These are phyloP conservation scores for Blepharisma japonicum DNA, from an alignment of 73 alveolate species.

Conservation along the genomic window DNA sequence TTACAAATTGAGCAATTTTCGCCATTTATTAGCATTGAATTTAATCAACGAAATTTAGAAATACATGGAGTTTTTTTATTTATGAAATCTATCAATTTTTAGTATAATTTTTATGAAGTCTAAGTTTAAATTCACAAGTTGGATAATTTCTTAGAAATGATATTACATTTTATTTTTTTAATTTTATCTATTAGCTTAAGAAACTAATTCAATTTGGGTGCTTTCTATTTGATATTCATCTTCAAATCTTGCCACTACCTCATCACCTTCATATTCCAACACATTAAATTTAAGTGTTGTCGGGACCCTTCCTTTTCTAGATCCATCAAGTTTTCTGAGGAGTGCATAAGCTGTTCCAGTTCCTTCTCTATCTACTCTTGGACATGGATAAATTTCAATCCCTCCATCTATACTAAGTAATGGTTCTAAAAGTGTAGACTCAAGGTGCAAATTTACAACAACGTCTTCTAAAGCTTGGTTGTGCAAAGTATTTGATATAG, in stretches of 20 bases:
- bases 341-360: neutral
- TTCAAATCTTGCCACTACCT: conserved; percentile 3
- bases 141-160: too few relatives aligned
- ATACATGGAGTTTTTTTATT: too few relatives aligned
- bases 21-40: too few relatives aligned
- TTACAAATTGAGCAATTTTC: too few relatives aligned
- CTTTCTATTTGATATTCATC: conserved; percentile 31
- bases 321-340: neutral
- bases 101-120: too few relatives aligned
- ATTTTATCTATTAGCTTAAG: too few relatives aligned
- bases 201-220: conserved; percentile 16
- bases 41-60: too few relatives aligned
- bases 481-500: neutral
- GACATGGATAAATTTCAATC: neutral
- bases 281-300: conserved; percentile 27
- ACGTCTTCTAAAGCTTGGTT: neutral
- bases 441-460: neutral
- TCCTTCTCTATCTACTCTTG: neutral
- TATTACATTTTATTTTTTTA: too few relatives aligned
- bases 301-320: neutral
- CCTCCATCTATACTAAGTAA: neutral
- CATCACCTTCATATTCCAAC: conserved; percentile 25
- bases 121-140: too few relatives aligned
- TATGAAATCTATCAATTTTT: too few relatives aligned
- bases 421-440: neutral